phyloP scores from a whole-genome alignment of 2,329 filamentous ascomycete genomes.

The Ophiostoma quercus region DNA sequence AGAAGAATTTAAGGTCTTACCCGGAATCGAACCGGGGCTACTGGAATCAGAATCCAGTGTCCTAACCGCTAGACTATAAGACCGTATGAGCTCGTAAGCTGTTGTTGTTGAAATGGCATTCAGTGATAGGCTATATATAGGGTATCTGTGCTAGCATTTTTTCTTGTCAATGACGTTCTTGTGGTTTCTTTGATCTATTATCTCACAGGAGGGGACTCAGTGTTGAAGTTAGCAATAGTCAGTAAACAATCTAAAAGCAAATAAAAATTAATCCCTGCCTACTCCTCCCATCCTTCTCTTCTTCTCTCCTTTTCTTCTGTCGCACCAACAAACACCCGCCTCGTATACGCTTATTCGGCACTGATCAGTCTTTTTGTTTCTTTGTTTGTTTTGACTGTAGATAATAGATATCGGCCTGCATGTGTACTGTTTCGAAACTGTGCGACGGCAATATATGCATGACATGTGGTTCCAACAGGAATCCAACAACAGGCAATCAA shows the following conservation, averaged over 20 bases:
- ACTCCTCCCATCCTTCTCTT: too few species aligned
- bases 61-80: slow-evolving; percentile 25
- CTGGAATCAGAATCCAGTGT: slow-evolving; percentile 25
- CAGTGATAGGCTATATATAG: too few species aligned
- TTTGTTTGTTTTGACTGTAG: neutral
- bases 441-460: neutral
- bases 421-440: neutral
- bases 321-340: neutral
- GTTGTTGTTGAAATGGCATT: neutral
- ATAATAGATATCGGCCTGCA: neutral
- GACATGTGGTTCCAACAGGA: neutral
- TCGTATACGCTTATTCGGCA: neutral
- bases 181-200: too few species aligned
- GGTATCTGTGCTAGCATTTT: too few species aligned
- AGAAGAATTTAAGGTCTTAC: neutral
- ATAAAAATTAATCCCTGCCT: too few species aligned
- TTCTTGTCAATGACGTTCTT: too few species aligned
- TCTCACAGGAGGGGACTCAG: too few species aligned
- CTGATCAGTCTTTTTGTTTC: neutral
- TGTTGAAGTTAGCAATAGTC: too few species aligned
- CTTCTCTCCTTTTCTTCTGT: neutral
- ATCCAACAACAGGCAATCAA: neutral
- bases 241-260: too few species aligned
- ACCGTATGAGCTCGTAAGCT: slow-evolving; percentile 4
- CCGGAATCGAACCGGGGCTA: slow-evolving; percentile 24